phyloP scores from a whole-genome alignment of 495 filamentous ascomycete species.

The Rhypophila decipiens region DNA sequence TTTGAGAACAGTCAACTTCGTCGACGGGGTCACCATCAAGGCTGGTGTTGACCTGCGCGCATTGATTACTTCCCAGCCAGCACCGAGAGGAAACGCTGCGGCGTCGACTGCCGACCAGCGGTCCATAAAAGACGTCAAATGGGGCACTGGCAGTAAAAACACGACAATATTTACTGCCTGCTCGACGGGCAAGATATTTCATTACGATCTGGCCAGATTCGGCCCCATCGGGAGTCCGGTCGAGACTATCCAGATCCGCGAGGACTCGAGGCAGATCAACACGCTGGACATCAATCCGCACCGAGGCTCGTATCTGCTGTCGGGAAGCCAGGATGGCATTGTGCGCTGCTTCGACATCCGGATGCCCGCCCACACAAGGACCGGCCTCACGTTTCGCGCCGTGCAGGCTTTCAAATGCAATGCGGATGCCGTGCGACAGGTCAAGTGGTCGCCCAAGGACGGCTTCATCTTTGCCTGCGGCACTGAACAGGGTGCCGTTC shows the following conservation, averaged over 20 bases:
- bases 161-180: slow-evolving; percentile 73
- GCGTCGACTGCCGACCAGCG: slow-evolving; percentile 60
- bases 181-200: slow-evolving; percentile 76
- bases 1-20: slow-evolving; percentile 66
- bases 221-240: slow-evolving; percentile 36
- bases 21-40: slow-evolving; percentile 61
- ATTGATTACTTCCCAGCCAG: slow-evolving; percentile 63
- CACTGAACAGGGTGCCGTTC: slow-evolving; percentile 74
- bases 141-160: slow-evolving; percentile 51
- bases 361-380: slow-evolving; percentile 28
- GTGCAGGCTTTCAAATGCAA: slow-evolving; percentile 43
- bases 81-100: slow-evolving; percentile 49
- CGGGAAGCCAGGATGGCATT: slow-evolving; percentile 86
- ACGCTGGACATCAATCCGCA: slow-evolving; percentile 85
- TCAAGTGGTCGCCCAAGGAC: slow-evolving; percentile 83
- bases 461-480: slow-evolving; percentile 81
- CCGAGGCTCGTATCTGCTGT: slow-evolving; percentile 67
- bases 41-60: slow-evolving; percentile 78
- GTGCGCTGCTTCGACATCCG: slow-evolving; percentile 59
- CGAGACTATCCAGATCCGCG: slow-evolving; percentile 63
- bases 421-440: slow-evolving; percentile 75
- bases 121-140: slow-evolving; percentile 77
- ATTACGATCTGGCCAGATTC: slow-evolving; percentile 72
- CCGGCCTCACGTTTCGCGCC: slow-evolving; percentile 37
- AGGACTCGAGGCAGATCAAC: slow-evolving; percentile 90